Evolutionary conservation across 2,329 filamentous ascomycete species (phyloP), one percentile per base, ranked within the genome.

Genomic region (Cordyceps pruinosa): DNA sequence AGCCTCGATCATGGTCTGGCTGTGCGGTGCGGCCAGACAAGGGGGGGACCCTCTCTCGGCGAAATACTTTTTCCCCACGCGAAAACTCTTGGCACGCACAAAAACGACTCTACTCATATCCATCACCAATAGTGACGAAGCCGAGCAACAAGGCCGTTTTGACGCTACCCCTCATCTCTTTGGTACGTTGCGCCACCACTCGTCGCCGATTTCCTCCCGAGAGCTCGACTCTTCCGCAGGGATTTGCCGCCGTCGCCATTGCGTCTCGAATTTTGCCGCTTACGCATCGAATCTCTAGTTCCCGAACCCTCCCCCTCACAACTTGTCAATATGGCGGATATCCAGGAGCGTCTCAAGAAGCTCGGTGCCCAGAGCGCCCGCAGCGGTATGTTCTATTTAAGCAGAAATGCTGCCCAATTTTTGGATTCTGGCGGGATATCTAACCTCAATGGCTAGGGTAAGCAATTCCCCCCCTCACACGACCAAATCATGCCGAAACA

Each of bases 291-390:
- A 55, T 61, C 56, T 61, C 63, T 62, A 58, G 59, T 62, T 64
- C 64, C 66, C 67, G 64, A 67, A 65, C 60, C 65, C 65, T 63
- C 65, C 63, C 61, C 59, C 60, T 62, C 65, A 64, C 64, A 64
- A 65, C 64, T n/a, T 50, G 45, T 65, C 73, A 76, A 63, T 68
- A 82, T 82, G 78, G 73, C 75, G 68, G 79, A 81, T 69, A 69
- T 82, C 65, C 79, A 82, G 74, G 79, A 82, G 73, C 77, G 79
- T 66, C 76, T 82, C 68, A 82, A 81, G 78, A 82, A 82, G 78
- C 78, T 81, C 62, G 78, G 77, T 71, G 65, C 48, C 49, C 56
- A 66, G 66, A 66, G 67, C 60, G 77, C 77, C 69, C 77, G 78
- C 73, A 89, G 86, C 77, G 87, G 87, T 89, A 84, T 69, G 86